Evolutionary conservation across 352 stramenopile genomes (phyloP), one percentile per base, ranked within the genome.

Genomic region (Phytophthora syringae): DNA sequence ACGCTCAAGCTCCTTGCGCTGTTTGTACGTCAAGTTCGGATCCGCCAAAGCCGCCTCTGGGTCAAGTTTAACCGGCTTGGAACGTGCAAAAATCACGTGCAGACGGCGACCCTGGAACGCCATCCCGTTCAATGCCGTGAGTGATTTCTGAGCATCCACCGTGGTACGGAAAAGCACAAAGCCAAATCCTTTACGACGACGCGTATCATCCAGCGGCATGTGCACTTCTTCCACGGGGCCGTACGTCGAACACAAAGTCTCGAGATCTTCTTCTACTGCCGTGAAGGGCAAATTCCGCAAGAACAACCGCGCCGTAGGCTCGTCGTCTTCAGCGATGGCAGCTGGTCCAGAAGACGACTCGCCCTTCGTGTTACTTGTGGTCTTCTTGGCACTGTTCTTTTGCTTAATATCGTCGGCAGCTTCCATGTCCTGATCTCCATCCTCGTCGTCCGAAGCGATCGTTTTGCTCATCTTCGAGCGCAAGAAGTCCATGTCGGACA

Each of bases 271-370:
- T 70, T 99, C 97, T 11, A 96, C 97, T 2, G 90, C 88, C n/a
- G 84, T 94, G 73, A 98, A 99, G 39, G 97, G 93, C 30, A 99
- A 63, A 61, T 99, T 99, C 25, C 96, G 82, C 42, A 99, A 80
- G 80, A 99, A 99, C 39, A 99, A 76, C 32, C 98, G 89, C n/a
- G 85, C 76, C 15, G 73, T 86, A 15, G 78, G 83, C 51, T 83
- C 80, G 10, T 82, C 63, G 0, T 79, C 72, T 36, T 71, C 66
- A 13, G 15, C 48, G 20, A 25, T n/a, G 10, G 45, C 7, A 2
- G 63, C 66, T 24, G 70, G 36, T 39, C 52, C 40, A 39, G 42
- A 44, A 51, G 28, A 42, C 53, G 42, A 37, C 13, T n/a, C 20
- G 27, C 15, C 47, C 30, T 65, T 65, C 27, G 53, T 70, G 4